Evolutionary conservation across 805 yeast species (phyloP).

Genomic region (Sungouiozyma ichnusensis): DNA sequence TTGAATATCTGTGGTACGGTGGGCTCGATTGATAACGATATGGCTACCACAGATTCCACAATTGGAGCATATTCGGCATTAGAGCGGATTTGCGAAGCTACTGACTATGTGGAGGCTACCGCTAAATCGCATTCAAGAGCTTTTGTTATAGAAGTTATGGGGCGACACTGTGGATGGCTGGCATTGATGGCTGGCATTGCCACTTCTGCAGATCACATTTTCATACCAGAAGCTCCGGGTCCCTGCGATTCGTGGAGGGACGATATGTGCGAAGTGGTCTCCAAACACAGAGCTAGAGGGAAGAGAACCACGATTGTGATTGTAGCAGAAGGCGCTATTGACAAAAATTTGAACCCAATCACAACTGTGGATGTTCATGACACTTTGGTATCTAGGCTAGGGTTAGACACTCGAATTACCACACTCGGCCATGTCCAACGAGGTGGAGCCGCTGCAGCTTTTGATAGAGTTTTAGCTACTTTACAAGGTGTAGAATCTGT

Average conservation of each 20-base stretch:
- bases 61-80: constrained; percentile 73
- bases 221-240: constrained; percentile 74
- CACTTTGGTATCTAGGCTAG: constrained; percentile 52
- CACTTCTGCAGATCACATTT: constrained; percentile 69
- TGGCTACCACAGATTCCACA: constrained; percentile 68
- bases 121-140: constrained; percentile 78
- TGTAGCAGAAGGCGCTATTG: constrained; percentile 80
- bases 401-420: constrained; percentile 68
- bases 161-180: constrained; percentile 84
- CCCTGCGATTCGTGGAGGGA: constrained; percentile 52
- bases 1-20: constrained; percentile 65
- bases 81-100: constrained; percentile 56
- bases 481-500: constrained; percentile 78
- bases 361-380: constrained; percentile 53
- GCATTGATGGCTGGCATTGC: constrained; percentile 77
- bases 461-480: constrained; percentile 61
- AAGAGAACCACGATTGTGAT: constrained; percentile 70
- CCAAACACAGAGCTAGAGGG: constrained; percentile 57
- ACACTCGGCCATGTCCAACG: constrained; percentile 74
- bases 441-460: constrained; percentile 75
- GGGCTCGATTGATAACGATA: constrained; percentile 73
- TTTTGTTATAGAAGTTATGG: constrained; percentile 83
- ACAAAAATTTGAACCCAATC: constrained; percentile 55
- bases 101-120: constrained; percentile 76
- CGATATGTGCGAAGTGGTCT: constrained; percentile 52